A percentile compares a stretch with the other conserved stretches of the same genome.
Conservation (phyloP, 2,329 filamentous ascomycete genomes). For the Geoglossum cookeanum region DNA sequence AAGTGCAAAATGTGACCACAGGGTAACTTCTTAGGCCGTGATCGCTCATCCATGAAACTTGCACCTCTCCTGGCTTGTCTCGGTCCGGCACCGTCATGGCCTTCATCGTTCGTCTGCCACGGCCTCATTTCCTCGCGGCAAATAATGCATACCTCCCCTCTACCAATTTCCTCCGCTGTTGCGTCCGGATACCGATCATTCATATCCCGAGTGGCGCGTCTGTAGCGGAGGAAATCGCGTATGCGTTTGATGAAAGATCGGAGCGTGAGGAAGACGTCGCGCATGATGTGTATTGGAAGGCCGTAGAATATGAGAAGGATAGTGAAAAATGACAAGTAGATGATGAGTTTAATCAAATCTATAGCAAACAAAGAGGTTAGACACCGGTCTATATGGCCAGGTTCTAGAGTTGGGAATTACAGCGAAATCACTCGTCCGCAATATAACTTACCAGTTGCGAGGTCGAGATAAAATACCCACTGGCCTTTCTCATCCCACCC, state of each 20-base stretch:
- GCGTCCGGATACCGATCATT: slow-evolving; percentile 79
- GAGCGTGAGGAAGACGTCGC: slow-evolving; percentile 86
- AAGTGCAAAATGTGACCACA: slow-evolving; percentile 93
- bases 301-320: slow-evolving; percentile 90
- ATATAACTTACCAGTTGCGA: slow-evolving; percentile 46
- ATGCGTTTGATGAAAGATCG: slow-evolving; percentile 80
- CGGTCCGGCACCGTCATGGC: slow-evolving; percentile 13
- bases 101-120: slow-evolving; percentile 35
- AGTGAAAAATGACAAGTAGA: slow-evolving; percentile 82
- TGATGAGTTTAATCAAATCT: slow-evolving; percentile 80
- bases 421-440: neutral
- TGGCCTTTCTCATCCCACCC: slow-evolving; percentile 95
- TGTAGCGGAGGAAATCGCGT: slow-evolving; percentile 74
- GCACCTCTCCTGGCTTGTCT: slow-evolving; percentile 16
- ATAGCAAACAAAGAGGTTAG: neutral
- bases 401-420: slow-evolving; percentile 5
- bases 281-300: slow-evolving; percentile 87
- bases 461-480: slow-evolving; percentile 75
- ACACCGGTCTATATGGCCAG: slow-evolving; percentile 2
- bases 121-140: slow-evolving; percentile 89
- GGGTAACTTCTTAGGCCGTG: slow-evolving; percentile 84
- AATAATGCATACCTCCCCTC: slow-evolving; percentile 92
- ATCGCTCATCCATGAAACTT: slow-evolving; percentile 50
- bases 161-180: slow-evolving; percentile 61
- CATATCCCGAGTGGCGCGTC: slow-evolving; percentile 86